A percentile compares a stretch with the other conserved stretches of the same genome.
These are phyloP conservation scores for Byssoonygena ceratinophila DNA, from an alignment of 2,329 filamentous ascomycete genomes.

Conservation along the genomic window DNA sequence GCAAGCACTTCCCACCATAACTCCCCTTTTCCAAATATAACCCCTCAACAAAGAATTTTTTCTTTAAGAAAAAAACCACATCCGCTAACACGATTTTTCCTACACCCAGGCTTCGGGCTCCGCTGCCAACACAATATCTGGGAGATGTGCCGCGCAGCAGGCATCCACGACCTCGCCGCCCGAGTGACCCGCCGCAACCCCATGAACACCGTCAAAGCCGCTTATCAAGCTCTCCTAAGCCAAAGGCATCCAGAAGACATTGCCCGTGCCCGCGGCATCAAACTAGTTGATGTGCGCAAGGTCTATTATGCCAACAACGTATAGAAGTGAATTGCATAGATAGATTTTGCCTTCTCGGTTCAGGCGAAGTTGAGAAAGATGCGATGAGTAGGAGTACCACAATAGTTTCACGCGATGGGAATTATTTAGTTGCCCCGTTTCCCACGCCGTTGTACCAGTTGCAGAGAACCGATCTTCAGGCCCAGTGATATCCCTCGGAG, in stretches of 20 bases:
- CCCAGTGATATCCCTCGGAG: neutral
- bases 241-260: slow-evolving; percentile 85
- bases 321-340: neutral
- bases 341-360: neutral
- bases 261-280: slow-evolving; percentile 79
- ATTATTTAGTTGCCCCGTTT: neutral
- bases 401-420: neutral
- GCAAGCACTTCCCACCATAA: neutral
- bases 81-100: slow-evolving; percentile 1
- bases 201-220: slow-evolving; percentile 95
- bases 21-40: neutral
- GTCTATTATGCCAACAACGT: slow-evolving; percentile 79
- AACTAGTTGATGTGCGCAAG: slow-evolving; percentile 89
- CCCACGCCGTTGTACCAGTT: no score
- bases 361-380: neutral
- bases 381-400: neutral
- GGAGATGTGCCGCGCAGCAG: slow-evolving; percentile 79
- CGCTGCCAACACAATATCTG: slow-evolving; percentile 86
- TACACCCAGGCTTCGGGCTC: slow-evolving; percentile 69
- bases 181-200: slow-evolving; percentile 78
- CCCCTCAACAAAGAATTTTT: neutral
- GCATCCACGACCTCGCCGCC: slow-evolving; percentile 77
- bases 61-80: slow-evolving; percentile 9
- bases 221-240: slow-evolving; percentile 67
- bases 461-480: no score